Conservation (phyloP, 805 yeast species). For the Ogataea siamensis region DNA sequence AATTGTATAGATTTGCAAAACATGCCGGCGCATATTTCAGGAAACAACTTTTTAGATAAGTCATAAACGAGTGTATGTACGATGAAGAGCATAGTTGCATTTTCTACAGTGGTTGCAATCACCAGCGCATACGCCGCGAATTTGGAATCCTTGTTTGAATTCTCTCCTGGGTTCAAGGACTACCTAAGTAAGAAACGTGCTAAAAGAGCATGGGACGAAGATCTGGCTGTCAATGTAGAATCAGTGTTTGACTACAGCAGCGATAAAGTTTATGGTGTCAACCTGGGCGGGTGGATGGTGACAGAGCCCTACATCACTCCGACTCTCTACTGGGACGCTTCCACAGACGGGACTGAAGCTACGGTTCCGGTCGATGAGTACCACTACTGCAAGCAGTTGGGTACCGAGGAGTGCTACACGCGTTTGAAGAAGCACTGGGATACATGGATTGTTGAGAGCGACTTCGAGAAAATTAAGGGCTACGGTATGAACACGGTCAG, state of each 20-base stretch:
- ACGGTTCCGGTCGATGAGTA: constrained; percentile 62
- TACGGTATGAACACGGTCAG: constrained; percentile 69
- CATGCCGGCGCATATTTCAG: constrained; percentile 1
- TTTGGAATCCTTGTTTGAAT: constrained; percentile 3
- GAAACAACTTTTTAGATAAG: not conserved
- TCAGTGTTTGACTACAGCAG: constrained; percentile 21
- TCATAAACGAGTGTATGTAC: not conserved
- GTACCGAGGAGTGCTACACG: constrained; percentile 41
- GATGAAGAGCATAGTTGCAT: constrained; percentile 2
- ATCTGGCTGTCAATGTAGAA: constrained; percentile 4
- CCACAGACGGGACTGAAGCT: constrained; percentile 30
- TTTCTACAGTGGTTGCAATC: constrained; percentile 1
- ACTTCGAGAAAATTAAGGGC: constrained; percentile 48
- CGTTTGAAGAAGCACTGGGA: constrained; percentile 54
- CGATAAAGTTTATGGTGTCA: constrained; percentile 42
- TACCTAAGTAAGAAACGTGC: constrained; percentile 7
- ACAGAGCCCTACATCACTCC: constrained; percentile 73
- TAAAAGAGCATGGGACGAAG: constrained; percentile 9
- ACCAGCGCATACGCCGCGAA: constrained; percentile 1
- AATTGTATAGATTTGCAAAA: constrained; percentile 11
- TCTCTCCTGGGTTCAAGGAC: constrained; percentile 13
- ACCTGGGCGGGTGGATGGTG: constrained; percentile 72
- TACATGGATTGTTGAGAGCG: constrained; percentile 56
- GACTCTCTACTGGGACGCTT: constrained; percentile 44
- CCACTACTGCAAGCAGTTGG: constrained; percentile 48